Evolutionary conservation across 306 rosid genomes (phyloP), one percentile per base, ranked within the genome.

Genomic region (Sicyos edulis): DNA sequence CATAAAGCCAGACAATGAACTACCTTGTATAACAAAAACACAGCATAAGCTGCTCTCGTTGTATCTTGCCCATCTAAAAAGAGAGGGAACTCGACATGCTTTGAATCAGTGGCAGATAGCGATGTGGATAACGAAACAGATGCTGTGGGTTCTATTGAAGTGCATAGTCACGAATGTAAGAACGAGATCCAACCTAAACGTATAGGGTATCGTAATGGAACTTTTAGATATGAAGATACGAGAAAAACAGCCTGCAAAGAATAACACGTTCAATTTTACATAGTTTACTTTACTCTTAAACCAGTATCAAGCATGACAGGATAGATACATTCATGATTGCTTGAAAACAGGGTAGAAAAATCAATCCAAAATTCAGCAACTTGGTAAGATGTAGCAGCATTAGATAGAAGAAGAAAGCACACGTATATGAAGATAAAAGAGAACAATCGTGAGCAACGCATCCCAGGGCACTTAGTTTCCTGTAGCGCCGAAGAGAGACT

Each of bases 51-150:
- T 9, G 96, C 95, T 80, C 88, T 91, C 32, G 97, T 91, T 68
- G 95, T 95, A 84, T 95, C 99, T 79, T 90, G 97, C 56, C 97
- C 99, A 64, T 95, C 95, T 80, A 89, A 82, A 78, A 83, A 91
- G 13, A 95, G 97, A 57, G 99, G 97, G 74, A 93, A 93, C 74
- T 89, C 95, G 74, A 86, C 80, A 45, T 78, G 86, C 78, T 86
- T 93, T 78, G 49, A 71, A 52, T 81, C 83, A 72, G 80, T 71
- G 75, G 53, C 70, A 78, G 77, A 71, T 70, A 55, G 74, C 61
- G 70, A 54, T 75, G 78, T 82, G 75, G 85, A 74, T 40, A 88
- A 81, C 40, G 82, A 73, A 77, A 85, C 95, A 53, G 90, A 77
- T 49, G 83, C 69, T 51, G 86, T 40, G 50, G 86, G 78, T 77